Evolutionary conservation across 768 basidiomycete genomes (phyloP).

Genomic region (Boletus bicolor): DNA sequence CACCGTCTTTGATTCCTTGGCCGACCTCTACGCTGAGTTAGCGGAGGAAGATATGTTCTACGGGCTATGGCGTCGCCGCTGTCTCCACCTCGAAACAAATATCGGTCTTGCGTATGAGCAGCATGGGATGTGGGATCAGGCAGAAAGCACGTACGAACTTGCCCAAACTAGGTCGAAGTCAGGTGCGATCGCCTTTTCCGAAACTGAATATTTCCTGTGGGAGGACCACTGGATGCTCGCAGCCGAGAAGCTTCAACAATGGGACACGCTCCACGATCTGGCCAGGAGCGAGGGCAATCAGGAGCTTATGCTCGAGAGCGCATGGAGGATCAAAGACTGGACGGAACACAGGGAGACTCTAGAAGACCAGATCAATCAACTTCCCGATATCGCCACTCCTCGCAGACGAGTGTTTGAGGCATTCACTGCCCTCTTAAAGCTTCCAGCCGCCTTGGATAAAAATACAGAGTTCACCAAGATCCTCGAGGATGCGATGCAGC

Average conservation of each 20-base stretch:
- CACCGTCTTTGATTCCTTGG: constrained; percentile 83
- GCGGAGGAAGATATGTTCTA: constrained; percentile 97
- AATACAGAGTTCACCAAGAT: constrained; percentile 85
- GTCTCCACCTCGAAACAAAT: constrained; percentile 87
- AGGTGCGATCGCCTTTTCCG: constrained; percentile 84
- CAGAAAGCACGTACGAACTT: constrained; percentile 80
- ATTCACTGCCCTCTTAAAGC: constrained; percentile 83
- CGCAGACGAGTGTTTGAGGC: constrained; percentile 98
- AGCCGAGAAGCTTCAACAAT: constrained; percentile 95
- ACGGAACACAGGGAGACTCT: constrained; percentile 70
- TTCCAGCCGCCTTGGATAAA: constrained; percentile 77
- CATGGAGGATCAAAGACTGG: constrained; percentile 96
- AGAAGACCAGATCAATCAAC: constrained; percentile 74
- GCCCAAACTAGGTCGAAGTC: constrained; percentile 84
- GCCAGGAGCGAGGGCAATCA: constrained; percentile 86
- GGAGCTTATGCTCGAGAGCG: constrained; percentile 90
- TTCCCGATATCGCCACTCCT: constrained; percentile 88
- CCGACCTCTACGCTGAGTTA: constrained; percentile 93
- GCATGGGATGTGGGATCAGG: constrained; percentile 95
- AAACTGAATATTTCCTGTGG: constrained; percentile 96
- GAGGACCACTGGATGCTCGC: constrained; percentile 99
- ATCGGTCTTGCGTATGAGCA: constrained; percentile 88
- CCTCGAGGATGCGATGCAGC: constrained; percentile 94
- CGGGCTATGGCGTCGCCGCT: constrained; percentile 90
- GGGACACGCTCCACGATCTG: constrained; percentile 92